A percentile compares a stretch with the other conserved stretches of the same genome.
Conservation (phyloP, 192 early-diverging fungal species). For the Backusella westeae region DNA sequence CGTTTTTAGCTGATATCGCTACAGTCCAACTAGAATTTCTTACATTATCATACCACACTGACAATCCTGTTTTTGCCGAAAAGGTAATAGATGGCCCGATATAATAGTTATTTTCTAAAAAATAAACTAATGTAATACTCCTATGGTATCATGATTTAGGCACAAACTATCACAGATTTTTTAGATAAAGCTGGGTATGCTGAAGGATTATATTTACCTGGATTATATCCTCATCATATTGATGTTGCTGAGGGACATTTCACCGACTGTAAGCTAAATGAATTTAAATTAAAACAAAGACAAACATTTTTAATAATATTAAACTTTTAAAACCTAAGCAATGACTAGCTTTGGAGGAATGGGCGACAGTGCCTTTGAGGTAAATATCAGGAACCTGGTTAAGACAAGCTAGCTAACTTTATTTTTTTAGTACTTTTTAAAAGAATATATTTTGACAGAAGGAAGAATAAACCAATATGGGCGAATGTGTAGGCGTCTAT, state of each 20-base stretch:
- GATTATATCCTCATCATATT: slow-evolving; percentile 55
- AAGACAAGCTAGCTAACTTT: background rate
- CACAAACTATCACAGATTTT: slow-evolving; percentile 17
- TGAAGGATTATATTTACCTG: slow-evolving; percentile 35
- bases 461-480: slow-evolving; percentile 13
- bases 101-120: background rate
- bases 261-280: background rate
- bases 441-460: slow-evolving; percentile 46
- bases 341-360: slow-evolving; percentile 37
- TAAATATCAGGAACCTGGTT: slow-evolving; percentile 13
- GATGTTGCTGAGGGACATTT: slow-evolving; percentile 26
- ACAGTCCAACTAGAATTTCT: slow-evolving; percentile 77
- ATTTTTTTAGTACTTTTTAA: slow-evolving; percentile 47
- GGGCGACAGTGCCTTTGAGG: slow-evolving; percentile 56
- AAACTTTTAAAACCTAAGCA: slow-evolving; percentile 2
- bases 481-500: slow-evolving; percentile 21
- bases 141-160: background rate
- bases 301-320: no score
- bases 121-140: background rate
- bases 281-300: no score
- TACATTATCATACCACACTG: slow-evolving; percentile 72
- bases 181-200: background rate
- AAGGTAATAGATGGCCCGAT: slow-evolving; percentile 34
- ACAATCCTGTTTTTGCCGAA: slow-evolving; percentile 59
- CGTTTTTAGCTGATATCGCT: slow-evolving; percentile 3